Base-by-base conservation (phyloP, 73 alveolate genomes). In the Paramecium biaurelia region DNA sequence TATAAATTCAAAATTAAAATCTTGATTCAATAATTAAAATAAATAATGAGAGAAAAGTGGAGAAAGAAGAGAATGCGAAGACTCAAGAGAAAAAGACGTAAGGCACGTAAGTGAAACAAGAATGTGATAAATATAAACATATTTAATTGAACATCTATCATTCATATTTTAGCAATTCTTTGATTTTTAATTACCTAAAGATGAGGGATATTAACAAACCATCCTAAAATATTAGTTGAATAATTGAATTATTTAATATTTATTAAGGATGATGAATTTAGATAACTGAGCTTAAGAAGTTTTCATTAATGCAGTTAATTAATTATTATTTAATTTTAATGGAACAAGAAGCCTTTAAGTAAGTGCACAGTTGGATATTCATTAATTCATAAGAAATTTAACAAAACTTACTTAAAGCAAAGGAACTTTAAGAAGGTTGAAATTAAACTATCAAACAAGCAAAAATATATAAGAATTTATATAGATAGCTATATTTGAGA, bases 21-120 rank as follows among this genome's bases (percentile, higher is more conserved):
- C 68, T n/a, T 53, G 0, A 53, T 53, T 53, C 68, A 53, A 1
- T 53, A 53, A n/a, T 53, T n/a, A 63, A 63, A 63, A 63, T 63
- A 63, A 63, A 8, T 4, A 89, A 89, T 89, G 94, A 89, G 94
- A 89, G 94, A 89, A 32, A 89, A 89, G 85, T 89, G 94, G 94
- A 37, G 94, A 89, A 89, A 89, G 72, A 89, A 89, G 90, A 89
- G 92, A 89, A 89, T 89, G 94, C 72, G 92, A 89, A 70, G 94
- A 70, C 84, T 89, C 10, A 89, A 89, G 87, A 89, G 94, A 89
- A 89, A 89, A 79, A 89, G 94, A 89, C 85, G 94, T 58, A 89
- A 82, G 87, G 85, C 85, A 43, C 57, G 90, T 32, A 70, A 89
- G 94, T 89, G 94, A 63, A 26, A 12, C 9, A 12, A 63, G 21